Evolutionary conservation across 2,329 filamentous ascomycete species (phyloP), one percentile per base, ranked within the genome.

Genomic region (Colletotrichum brevisporum): DNA sequence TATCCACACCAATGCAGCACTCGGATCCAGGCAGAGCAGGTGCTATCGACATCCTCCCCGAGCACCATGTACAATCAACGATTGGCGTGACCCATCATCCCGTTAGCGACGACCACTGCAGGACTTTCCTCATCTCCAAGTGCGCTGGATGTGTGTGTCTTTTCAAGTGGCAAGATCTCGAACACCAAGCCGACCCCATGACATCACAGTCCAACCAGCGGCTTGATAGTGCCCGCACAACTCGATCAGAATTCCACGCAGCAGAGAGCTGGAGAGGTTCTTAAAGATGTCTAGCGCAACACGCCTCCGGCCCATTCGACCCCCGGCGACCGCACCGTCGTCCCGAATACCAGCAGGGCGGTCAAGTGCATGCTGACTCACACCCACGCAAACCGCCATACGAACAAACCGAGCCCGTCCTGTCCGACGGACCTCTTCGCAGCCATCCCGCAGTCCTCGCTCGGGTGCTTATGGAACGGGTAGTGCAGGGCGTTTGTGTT

Each of bases 321-420:
- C 6, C 27, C 27, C 27, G 27, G 2, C 27, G 2, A 8, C 27
- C 27, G 5, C 27, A 31, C 9, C 27, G 27, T 5, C 27, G 31
- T 36, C 31, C 10, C 31, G 3, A 36, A 36, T 4, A 2, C 31
- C 9, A 12, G 31, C 31, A 36, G 31, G 2, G 31, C 2, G 10
- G 31, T 10, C 31, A 9, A 36, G 9, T 36, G 31, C 9, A 10
- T 10, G 31, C 9, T 36, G 31, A 10, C 27, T 2, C 27, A 31
- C 27, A 8, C 27, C 3, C 53, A 31, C 16, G 48, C 66, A 15
- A 53, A 41, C 8, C 62, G 45, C 61, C 62, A 69, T 13, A 62
- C 66, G 21, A 69, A 16, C 61, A 60, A 59, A 6, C 48, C 54
- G 41, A 66, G 62, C 54, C 51, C 48, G 12, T 55, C 43, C 8